Evolutionary conservation across 2,329 filamentous ascomycete genomes (phyloP).

Genomic region (Acrocalymma vagum): DNA sequence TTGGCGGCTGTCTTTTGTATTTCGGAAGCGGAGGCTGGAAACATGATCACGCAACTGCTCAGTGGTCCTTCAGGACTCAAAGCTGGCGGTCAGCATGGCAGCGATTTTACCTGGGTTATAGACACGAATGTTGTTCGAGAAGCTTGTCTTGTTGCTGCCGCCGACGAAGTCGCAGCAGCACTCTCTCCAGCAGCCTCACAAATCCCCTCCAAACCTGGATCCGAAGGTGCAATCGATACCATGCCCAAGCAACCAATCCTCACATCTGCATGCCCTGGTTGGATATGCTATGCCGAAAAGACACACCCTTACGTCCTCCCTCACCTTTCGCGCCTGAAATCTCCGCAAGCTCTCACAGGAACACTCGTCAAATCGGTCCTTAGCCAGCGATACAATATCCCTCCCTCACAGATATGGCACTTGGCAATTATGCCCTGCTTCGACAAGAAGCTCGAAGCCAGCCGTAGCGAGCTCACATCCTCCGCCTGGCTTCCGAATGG

Average conservation of each 20-base stretch:
- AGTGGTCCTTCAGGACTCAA: constrained; percentile 74
- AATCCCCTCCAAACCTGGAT: constrained; percentile 28
- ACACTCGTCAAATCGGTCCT: constrained; percentile 89
- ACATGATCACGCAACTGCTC: constrained; percentile 85
- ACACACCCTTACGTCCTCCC: constrained; percentile 93
- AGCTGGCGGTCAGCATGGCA: constrained; percentile 74
- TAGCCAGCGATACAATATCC: constrained; percentile 74
- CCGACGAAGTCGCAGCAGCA: constrained; percentile 55
- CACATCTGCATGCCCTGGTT: constrained; percentile 92
- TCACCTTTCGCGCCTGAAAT: constrained; percentile 90
- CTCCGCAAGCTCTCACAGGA: constrained; percentile 89
- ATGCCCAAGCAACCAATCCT: constrained; percentile 71
- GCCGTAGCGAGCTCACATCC: constrained; percentile 89
- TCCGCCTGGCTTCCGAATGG: constrained; percentile 67
- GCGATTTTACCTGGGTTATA: constrained; percentile 86
- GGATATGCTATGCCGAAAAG: constrained; percentile 99
- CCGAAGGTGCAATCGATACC: constrained; percentile 50
- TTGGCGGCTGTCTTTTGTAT: constrained; percentile 84
- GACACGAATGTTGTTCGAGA: constrained; percentile 88
- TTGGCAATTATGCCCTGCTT: constrained; percentile 98
- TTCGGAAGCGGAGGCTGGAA: constrained; percentile 75
- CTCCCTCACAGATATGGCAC: constrained; percentile 88
- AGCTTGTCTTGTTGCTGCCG: constrained; percentile 74
- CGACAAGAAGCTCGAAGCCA: constrained; percentile 98
- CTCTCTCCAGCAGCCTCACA: constrained; percentile 37